These are phyloP conservation scores for Ramalina peruviana DNA, from an alignment of 495 filamentous ascomycete genomes.

Conservation along the genomic window DNA sequence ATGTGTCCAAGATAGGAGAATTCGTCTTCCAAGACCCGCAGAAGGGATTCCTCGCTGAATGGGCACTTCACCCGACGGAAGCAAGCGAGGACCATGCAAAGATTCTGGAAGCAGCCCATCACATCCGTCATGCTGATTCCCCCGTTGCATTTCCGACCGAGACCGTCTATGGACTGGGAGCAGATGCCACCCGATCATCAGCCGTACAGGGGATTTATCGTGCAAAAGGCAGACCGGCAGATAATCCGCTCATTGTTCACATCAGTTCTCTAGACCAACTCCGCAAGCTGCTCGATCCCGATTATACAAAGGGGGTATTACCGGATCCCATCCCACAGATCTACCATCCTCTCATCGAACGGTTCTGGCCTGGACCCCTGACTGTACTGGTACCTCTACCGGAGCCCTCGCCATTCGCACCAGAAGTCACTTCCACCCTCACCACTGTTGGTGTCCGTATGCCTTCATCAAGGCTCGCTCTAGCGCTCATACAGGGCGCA, in stretches of 20 bases:
- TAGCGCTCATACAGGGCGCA: conserved; percentile 65
- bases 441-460: conserved; percentile 82
- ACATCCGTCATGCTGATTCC: conserved; percentile 44
- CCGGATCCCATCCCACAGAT: conserved; percentile 54
- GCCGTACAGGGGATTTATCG: conserved; percentile 87
- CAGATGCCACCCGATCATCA: conserved; percentile 71
- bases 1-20: conserved; percentile 10
- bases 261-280: conserved; percentile 73
- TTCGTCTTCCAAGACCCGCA: conserved; percentile 11
- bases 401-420: conserved; percentile 50
- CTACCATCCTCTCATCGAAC: conserved; percentile 64
- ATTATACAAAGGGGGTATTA: conserved; percentile 3
- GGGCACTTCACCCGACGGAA: conserved; percentile 7
- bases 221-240: conserved; percentile 77
- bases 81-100: conserved; percentile 8
- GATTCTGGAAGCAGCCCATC: conserved; percentile 12
- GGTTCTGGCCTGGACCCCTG: conserved; percentile 90
- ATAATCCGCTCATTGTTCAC: conserved; percentile 94
- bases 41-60: conserved; percentile 13
- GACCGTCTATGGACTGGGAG: conserved; percentile 93
- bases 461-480: conserved; percentile 70
- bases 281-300: conserved; percentile 38
- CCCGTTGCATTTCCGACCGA: conserved; percentile 96
- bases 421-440: conserved; percentile 75
- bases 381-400: conserved; percentile 83